Conservation (phyloP, 805 yeast species). For the Sugiyamaella americana region DNA sequence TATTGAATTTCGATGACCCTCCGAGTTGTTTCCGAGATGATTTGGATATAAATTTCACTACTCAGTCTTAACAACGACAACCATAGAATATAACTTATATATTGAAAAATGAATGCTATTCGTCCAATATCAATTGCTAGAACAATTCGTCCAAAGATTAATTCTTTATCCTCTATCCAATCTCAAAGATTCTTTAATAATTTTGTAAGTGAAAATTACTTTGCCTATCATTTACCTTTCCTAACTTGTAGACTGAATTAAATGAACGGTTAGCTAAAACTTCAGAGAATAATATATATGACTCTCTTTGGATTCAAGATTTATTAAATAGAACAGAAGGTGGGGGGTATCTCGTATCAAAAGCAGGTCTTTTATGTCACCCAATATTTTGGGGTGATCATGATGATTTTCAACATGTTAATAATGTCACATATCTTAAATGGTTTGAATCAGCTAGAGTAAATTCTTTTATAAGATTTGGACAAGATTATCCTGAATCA, state of each 20-base stretch:
- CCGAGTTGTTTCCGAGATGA: too few relatives aligned
- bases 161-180: too few relatives aligned
- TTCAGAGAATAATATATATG: neutral
- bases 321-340: conserved; percentile 22
- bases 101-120: too few relatives aligned
- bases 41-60: too few relatives aligned
- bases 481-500: conserved; percentile 9
- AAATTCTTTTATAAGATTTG: conserved; percentile 20
- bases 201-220: too few relatives aligned
- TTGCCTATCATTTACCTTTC: too few relatives aligned
- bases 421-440: conserved; percentile 29
- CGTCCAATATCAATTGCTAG: too few relatives aligned
- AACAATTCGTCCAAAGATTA: too few relatives aligned
- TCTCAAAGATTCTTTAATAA: too few relatives aligned
- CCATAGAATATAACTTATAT: too few relatives aligned
- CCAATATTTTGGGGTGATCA: conserved; percentile 27
- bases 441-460: conserved; percentile 31
- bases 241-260: neutral
- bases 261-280: neutral
- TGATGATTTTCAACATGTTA: conserved; percentile 30
- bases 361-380: conserved; percentile 21
- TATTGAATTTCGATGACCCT: too few relatives aligned
- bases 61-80: too few relatives aligned
- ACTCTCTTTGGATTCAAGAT: conserved; percentile 21
- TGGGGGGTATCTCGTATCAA: conserved; percentile 18